Conservation (phyloP, 2,329 filamentous ascomycete genomes). For the Colletotrichum brevisporum region DNA sequence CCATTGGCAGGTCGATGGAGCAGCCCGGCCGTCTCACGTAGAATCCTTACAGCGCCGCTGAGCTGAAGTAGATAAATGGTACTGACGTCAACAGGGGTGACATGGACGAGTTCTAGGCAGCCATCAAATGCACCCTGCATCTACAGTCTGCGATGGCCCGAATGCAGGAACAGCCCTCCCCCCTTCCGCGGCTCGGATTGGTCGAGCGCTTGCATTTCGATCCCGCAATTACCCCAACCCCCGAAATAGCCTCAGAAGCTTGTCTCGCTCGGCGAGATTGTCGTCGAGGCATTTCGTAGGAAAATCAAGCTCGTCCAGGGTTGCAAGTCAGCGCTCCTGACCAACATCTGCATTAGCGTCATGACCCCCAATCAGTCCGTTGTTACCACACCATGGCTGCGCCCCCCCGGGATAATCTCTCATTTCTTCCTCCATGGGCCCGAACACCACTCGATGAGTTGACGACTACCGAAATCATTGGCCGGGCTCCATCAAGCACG, state of each 20-base stretch:
- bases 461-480: background rate
- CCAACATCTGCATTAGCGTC: slow-evolving; percentile 26
- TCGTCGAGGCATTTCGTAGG: background rate
- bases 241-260: slow-evolving; percentile 21
- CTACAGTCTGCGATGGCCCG: background rate
- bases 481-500: background rate
- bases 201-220: slow-evolving; percentile 25
- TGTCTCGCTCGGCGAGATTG: background rate
- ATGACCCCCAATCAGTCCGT: slow-evolving; percentile 8
- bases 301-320: slow-evolving; percentile 1
- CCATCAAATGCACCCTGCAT: slow-evolving; percentile 20
- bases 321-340: slow-evolving; percentile 5
- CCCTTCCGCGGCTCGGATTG: slow-evolving; percentile 17
- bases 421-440: slow-evolving; percentile 12
- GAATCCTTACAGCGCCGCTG: background rate
- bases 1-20: background rate
- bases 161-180: slow-evolving; percentile 16
- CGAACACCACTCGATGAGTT: background rate
- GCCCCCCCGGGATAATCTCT: slow-evolving; percentile 25
- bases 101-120: slow-evolving; percentile 27
- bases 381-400: slow-evolving; percentile 23
- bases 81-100: background rate
- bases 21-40: slow-evolving; percentile 8
- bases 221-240: slow-evolving; percentile 1
- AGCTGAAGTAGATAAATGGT: background rate